These are phyloP conservation scores for Cornus florida DNA, from an alignment of 148 eudicot species.

Conservation along the genomic window DNA sequence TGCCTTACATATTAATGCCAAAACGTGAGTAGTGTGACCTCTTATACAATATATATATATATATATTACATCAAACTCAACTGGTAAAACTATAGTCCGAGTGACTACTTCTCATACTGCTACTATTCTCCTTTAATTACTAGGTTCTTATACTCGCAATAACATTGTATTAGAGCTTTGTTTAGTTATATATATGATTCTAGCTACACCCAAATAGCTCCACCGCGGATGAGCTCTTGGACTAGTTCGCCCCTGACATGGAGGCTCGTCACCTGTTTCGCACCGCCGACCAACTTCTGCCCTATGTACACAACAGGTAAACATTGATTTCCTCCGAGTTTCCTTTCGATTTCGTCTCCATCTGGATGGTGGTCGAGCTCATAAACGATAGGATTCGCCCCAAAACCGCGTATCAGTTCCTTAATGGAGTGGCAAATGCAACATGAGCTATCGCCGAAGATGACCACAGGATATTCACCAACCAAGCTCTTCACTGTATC, in stretches of 20 bases:
- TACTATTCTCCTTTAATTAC: too few species aligned
- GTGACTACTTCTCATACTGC: too few species aligned
- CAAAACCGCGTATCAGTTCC: constrained; percentile 61
- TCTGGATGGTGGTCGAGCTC: constrained; percentile 66
- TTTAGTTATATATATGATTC: not conserved
- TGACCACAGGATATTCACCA: constrained; percentile 53
- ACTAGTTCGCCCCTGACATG: constrained; percentile 66
- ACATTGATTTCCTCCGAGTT: constrained; percentile 40
- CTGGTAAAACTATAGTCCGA: too few species aligned
- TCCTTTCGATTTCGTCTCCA: constrained; percentile 60
- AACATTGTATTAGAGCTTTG: not conserved
- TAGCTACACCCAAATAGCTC: constrained; percentile 57
- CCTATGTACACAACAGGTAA: constrained; percentile 76
- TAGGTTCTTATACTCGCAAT: too few species aligned
- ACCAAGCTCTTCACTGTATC: constrained; percentile 36
- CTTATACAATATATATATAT: too few species aligned
- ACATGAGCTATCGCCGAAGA: constrained; percentile 73
- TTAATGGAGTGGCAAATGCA: constrained; percentile 65
- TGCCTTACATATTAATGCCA: too few species aligned
- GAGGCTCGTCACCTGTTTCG: constrained; percentile 73
- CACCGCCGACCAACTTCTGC: constrained; percentile 64
- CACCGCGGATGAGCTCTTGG: constrained; percentile 56
- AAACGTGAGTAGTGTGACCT: too few species aligned
- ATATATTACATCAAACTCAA: too few species aligned
- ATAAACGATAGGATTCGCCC: constrained; percentile 60